Evolutionary conservation across 345 rosid species (phyloP), one percentile per base, ranked within the genome.

Genomic region (Microthlaspi erraticum): DNA sequence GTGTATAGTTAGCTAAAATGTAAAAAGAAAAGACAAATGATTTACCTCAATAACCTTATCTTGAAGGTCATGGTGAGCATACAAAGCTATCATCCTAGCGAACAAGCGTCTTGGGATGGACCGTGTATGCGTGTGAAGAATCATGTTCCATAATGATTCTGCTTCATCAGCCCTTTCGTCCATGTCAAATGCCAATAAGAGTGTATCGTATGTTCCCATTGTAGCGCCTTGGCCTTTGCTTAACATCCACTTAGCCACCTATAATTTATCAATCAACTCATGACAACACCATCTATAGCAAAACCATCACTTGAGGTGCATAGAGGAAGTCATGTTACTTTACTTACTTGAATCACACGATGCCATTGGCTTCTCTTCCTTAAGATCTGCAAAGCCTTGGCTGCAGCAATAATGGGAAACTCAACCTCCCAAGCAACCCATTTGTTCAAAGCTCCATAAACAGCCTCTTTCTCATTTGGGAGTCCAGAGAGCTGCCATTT

Each of bases 171-270:
- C 79, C 33, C 96, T 81, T 75, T 74, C 38, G 18, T 90, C 93
- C 86, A 86, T 87, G 78, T 93, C 98, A 53, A 91, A 93, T 50
- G 97, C 98, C 50, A 87, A 75, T 6, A 92, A 73, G 56, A 90
- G 88, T 12, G 85, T 82, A 75, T 92, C 95, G 11, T 84, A 92
- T 19, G 95, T 92, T 68, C 79, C 87, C 98, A 92, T 84, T 20
- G 94, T 90, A 52, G 92, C 83, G 50, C 98, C 96, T 79, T 93
- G 96, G 38, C 98, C 96, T 84, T 88, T 91, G 76, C 96, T 81
- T 82, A 93, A 64, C 96, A 93, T 93, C 98, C 98, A 91, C 69
- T 90, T 93, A 12, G 97, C 89, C 59, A 93, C 86, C 98, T 92
- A 59, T 0, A 29, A 34, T 19, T 75, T 57, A 6, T 44, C 37